phyloP scores from a whole-genome alignment of 1,284 basidiomycete genomes.

The Leccinum cinnamomeum region DNA sequence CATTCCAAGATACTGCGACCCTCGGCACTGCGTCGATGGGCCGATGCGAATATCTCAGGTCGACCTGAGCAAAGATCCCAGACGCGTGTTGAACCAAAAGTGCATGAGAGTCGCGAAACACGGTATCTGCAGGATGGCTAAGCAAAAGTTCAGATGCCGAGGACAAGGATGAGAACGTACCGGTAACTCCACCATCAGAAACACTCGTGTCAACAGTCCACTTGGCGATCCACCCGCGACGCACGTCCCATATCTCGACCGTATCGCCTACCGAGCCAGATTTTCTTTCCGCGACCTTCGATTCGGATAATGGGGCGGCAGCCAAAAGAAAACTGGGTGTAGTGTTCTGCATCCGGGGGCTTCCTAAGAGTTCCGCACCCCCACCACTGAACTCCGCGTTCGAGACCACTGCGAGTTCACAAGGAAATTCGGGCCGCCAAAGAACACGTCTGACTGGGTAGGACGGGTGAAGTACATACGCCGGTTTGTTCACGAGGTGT shows the following conservation, averaged over 20 bases:
- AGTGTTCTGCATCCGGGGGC: constrained; percentile 31
- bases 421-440: constrained; percentile 81
- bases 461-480: constrained; percentile 74
- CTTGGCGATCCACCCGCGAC: constrained; percentile 79
- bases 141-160: background rate
- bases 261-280: constrained; percentile 47
- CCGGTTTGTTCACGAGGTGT: constrained; percentile 60
- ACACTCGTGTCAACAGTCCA: constrained; percentile 68
- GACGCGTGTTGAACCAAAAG: constrained; percentile 79
- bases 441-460: constrained; percentile 72
- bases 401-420: constrained; percentile 75
- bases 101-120: constrained; percentile 69
- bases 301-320: constrained; percentile 4
- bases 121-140: constrained; percentile 50
- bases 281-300: constrained; percentile 25
- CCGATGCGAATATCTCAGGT: constrained; percentile 60
- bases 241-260: constrained; percentile 87
- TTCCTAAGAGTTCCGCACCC: constrained; percentile 29
- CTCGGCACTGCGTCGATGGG: constrained; percentile 74
- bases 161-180: constrained; percentile 38
- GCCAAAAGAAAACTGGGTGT: constrained; percentile 24
- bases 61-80: constrained; percentile 79
- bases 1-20: constrained; percentile 68
- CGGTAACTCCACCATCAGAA: constrained; percentile 68
- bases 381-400: constrained; percentile 57